These are phyloP conservation scores for Cicer yamashitae DNA, from an alignment of 306 rosid genomes.

Conservation along the genomic window DNA sequence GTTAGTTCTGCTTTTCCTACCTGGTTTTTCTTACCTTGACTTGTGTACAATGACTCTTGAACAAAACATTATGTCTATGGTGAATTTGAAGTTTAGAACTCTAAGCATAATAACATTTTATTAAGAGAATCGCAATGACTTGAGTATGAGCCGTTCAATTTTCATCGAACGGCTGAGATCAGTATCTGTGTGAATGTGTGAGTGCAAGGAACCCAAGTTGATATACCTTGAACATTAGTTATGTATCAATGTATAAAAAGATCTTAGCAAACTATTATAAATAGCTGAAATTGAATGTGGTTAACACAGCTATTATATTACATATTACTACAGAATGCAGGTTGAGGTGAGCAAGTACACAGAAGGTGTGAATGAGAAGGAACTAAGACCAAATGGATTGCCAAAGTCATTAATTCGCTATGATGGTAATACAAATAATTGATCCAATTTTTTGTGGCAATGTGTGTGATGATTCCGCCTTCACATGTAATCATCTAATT, in stretches of 20 bases:
- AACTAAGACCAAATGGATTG: conserved; percentile 75
- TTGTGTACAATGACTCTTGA: no score
- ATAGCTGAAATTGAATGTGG: conserved; percentile 13
- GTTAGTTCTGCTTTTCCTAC: conserved; percentile 52
- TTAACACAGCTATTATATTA: conserved; percentile 36
- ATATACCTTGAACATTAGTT: not conserved
- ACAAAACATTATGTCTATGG: not conserved
- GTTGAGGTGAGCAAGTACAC: conserved; percentile 95
- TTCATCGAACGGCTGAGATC: not conserved
- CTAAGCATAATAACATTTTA: not conserved
- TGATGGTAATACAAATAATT: conserved; percentile 60
- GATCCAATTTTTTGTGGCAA: not conserved
- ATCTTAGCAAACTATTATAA: not conserved
- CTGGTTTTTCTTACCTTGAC: not conserved
- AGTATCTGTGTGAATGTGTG: not conserved
- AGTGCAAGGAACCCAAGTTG: not conserved
- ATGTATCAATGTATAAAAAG: not conserved
- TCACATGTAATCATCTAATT: conserved; percentile 46
- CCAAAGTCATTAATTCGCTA: conserved; percentile 83
- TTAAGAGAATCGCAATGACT: not conserved
- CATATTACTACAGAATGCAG: conserved; percentile 81
- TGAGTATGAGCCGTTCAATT: not conserved
- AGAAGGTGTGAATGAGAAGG: conserved; percentile 83
- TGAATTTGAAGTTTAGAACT: not conserved
- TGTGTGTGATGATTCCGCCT: conserved; percentile 27